Evolutionary conservation across 2,329 filamentous ascomycete genomes (phyloP), one percentile per base, ranked within the genome.

Genomic region (Fusarium sp.): DNA sequence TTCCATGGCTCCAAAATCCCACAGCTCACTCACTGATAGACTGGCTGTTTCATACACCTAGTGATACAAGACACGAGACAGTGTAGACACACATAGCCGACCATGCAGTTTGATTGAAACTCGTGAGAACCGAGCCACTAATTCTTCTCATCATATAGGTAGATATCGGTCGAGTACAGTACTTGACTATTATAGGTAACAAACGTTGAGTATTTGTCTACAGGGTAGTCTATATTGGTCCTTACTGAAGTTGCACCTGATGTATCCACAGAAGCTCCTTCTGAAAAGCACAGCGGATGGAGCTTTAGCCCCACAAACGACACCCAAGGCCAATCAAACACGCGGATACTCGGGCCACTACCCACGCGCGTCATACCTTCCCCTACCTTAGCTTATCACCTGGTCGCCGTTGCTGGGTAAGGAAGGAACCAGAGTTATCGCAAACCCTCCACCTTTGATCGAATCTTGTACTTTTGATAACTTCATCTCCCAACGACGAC

Each of bases 361-460:
- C 32, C 44, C 50, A 58, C 52, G 57, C 68, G 62, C 65, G 63
- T 70, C 69, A 65, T 60, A 47, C 41, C 40, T 58, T 35, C 41
- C 13, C 19, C 19, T 19, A 19, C 19, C 19, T 19, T 35, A 50
- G 35, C 24, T 41, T 40, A 53, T 47, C 53, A 63, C 45, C 42
- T 31, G 39, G 55, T 57, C 39, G 39, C 31, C 58, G 62, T 65
- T 65, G 62, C 62, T 66, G 48, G 62, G 65, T 55, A 48, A 19
- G 19, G 19, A 19, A 19, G 19, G 19, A 19, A 19, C 19, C 19
- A 19, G 19, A 19, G 51, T 50, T 62, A 59, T 70, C 68, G 68
- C 68, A 70, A 69, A 69, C 55, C 39, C 48, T 61, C 51, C 63
- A 53, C 46, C 19, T 19, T 13, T 19, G 10, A 42, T 50, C 46